Evolutionary conservation across 2,329 filamentous ascomycete genomes (phyloP).

Genomic region (Samsoniella hepiali): DNA sequence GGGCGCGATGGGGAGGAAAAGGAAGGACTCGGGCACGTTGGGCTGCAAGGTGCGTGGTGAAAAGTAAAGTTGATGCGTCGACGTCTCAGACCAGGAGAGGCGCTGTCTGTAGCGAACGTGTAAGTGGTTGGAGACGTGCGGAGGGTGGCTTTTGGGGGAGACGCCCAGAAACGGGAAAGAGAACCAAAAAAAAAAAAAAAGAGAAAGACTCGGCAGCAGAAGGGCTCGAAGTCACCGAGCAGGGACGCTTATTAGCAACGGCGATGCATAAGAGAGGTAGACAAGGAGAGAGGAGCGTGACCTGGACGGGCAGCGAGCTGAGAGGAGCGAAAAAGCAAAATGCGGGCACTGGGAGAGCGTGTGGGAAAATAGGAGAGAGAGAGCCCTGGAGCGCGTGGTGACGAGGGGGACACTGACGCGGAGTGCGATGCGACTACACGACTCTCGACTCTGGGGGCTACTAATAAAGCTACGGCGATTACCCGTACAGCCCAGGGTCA

Average conservation of each 20-base stretch:
- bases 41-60: background rate
- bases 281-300: background rate
- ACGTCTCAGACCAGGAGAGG: slow-evolving; percentile 13
- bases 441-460: no score
- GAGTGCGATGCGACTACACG: no score
- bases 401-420: background rate
- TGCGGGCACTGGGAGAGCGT: background rate
- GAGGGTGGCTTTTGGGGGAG: background rate
- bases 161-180: background rate
- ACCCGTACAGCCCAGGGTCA: no score
- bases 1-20: background rate
- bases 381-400: background rate
- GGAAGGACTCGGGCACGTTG: background rate
- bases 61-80: slow-evolving; percentile 8
- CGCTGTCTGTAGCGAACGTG: slow-evolving; percentile 1
- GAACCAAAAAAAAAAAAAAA: background rate
- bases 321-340: slow-evolving; percentile 12
- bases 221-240: background rate
- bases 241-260: slow-evolving; percentile 2
- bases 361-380: background rate
- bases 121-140: slow-evolving; percentile 17
- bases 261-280: slow-evolving; percentile 1
- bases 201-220: background rate
- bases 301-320: background rate
- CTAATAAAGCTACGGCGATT: no score